Evolutionary conservation across 371 early-diverging fungal genomes (phyloP), one percentile per base, ranked within the genome.

Genomic region (Globomyces sp.): DNA sequence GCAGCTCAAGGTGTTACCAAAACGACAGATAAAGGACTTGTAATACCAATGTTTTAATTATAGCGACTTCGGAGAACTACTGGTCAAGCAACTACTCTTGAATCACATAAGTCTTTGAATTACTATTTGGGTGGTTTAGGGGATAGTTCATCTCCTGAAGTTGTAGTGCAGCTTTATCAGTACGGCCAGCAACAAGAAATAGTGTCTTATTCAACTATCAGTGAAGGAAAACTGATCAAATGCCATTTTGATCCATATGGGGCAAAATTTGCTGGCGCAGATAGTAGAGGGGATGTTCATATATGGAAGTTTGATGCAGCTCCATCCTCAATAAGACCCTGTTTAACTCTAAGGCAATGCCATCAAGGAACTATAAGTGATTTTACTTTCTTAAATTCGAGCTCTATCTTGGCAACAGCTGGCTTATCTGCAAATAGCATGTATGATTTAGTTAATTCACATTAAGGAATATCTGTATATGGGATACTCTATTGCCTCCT

Each of bases 271-370:
- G 93, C 89, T 2, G 89, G 89, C 3, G 80, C 81, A 3, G 90
- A 90, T 74, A 77, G 77, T 11, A 80, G 84, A 40, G 92, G 92
- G 10, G 77, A 83, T 8, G 61, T 91, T 10, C 78, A 79, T 51
- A 73, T 92, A 37, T 91, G 90, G 89, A 68, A 85, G 45, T 90
- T 91, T 65, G 91, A 90, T 66, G 82, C 89, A 0, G 83, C 84
- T 63, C 76, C 83, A 11, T 78, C 85, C 34, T 80, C 89, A 0
- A 77, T 85, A 34, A 82, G 80, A 58, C 89, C 91, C 1, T 69
- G 67, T 41, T 62, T 82, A 79, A 73, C 74, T 3, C 45, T 87
- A 37, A 50, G n/a, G 37, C 52, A 72, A 9, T 87, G 88, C 65
- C 88, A 90, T 60, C 79, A 86, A 37, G 85, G 84, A 50, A 80